phyloP scores from a whole-genome alignment of 768 basidiomycete species.

The Kwoniella mangroviensis region DNA sequence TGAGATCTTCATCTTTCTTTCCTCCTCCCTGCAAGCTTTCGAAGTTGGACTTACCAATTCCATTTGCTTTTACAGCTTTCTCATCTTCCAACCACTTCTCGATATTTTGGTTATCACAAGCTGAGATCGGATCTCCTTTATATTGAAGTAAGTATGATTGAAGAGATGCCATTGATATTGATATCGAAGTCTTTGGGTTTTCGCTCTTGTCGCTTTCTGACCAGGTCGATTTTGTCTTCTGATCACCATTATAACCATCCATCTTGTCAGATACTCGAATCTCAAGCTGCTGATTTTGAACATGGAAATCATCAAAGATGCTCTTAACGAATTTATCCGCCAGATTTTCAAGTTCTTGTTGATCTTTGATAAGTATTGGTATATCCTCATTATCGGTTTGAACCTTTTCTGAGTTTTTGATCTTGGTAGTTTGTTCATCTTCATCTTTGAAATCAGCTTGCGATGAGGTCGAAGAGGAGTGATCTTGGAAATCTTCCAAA shows the following conservation, averaged over 20 bases:
- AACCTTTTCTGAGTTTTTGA: not conserved
- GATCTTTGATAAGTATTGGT: not conserved
- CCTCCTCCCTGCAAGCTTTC: not conserved
- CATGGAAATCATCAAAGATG: conserved; percentile 1
- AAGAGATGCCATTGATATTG: conserved; percentile 71
- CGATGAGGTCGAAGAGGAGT: too few species aligned
- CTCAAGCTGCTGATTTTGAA: too few species aligned
- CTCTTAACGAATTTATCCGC: conserved; percentile 18
- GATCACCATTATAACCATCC: too few species aligned
- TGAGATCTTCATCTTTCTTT: not conserved
- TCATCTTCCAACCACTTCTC: not conserved
- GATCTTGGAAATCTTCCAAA: conserved; percentile 25
- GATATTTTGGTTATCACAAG: conserved; percentile 60
- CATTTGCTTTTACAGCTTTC: not conserved
- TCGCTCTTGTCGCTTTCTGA: not conserved
- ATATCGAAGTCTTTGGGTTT: conserved; percentile 61
- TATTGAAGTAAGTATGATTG: conserved; percentile 80
- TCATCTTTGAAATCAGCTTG: not conserved
- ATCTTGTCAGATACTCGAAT: too few species aligned
- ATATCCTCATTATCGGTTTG: conserved; percentile 15
- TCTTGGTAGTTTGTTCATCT: not conserved
- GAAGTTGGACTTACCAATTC: too few species aligned
- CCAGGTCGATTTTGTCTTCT: not conserved
- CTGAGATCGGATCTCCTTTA: conserved; percentile 66
- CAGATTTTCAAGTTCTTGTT: conserved; percentile 22